Base-by-base conservation (phyloP, 2,329 filamentous ascomycete species). In the Cadophora gregata region DNA sequence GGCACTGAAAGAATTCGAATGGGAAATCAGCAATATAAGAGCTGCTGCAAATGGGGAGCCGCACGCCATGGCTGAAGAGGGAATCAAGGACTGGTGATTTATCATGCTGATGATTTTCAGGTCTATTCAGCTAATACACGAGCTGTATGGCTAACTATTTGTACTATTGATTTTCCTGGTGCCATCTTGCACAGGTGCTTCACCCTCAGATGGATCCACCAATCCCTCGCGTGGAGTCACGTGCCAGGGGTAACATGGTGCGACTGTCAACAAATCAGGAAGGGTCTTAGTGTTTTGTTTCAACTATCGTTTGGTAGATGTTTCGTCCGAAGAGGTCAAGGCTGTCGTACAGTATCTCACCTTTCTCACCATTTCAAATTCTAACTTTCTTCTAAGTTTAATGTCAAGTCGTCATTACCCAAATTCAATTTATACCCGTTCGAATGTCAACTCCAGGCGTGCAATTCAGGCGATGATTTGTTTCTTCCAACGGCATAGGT, bases 1-100 rank as follows among this genome's bases (percentile, higher is more conserved):
- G 66, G 90, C 91, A 4, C 81, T 99, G 63, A 90, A 88, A 74
- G 96, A 99, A 81, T 98, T 98, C 80, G 88, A 96, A 77, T 97
- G 93, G 91, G 96, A 99, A 79, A 89, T 98, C 29, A 82, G 81
- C 60, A 94, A 91, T 76, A 90, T 90, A 14, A 88, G 77, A 68
- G 72, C 69, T 4, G 71, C 70, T 14, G 77, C 77, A 27, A 73
- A 71, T 31, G 73, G 73, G 7, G 77, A 77, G 36, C 36, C 69
- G 9, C 68, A 72, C 60, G 61, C 50, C 16, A 62, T 74, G 50
- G 59, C 53, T 33, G 65, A 71, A 14, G 70, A 76, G 50, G 74
- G 71, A 12, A 63, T 77, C 7, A 75, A 69, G 65, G 75, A 78
- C 63, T 78, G 74, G 74, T 77, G 70, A 60, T 51, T 24, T 24